These are phyloP conservation scores for Strigomonas galati DNA, from an alignment of 208 protist species.

Conservation along the genomic window DNA sequence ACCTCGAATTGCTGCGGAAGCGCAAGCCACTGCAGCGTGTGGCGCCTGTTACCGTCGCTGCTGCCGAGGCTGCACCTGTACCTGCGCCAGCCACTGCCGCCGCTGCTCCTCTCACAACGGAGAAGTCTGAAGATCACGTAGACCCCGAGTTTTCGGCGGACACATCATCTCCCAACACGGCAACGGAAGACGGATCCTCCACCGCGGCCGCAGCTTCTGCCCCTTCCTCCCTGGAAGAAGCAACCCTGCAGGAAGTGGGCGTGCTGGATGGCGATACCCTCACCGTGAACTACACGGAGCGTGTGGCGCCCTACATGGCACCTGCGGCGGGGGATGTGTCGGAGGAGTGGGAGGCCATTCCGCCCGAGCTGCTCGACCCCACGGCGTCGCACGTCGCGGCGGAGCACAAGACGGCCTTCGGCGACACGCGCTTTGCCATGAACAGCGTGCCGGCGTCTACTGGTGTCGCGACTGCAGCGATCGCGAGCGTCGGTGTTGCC, in stretches of 20 bases:
- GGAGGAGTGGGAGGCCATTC: constrained; percentile 64
- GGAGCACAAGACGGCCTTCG: constrained; percentile 4
- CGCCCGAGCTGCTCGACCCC: constrained; percentile 36
- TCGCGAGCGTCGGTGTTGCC: not conserved
- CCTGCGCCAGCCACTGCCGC: constrained; percentile 3
- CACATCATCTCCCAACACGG: not conserved
- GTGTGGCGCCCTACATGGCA: constrained; percentile 23
- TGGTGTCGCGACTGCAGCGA: not conserved
- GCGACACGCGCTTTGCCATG: not conserved
- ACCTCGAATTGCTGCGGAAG: constrained; percentile 46
- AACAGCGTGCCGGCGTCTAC: not conserved
- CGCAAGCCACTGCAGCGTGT: constrained; percentile 49
- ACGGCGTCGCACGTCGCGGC: constrained; percentile 6
- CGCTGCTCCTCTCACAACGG: not conserved
- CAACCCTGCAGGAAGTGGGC: constrained; percentile 66
- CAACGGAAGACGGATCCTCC: not conserved
- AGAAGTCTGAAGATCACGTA: not conserved
- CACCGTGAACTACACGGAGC: constrained; percentile 50
- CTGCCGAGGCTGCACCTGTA: not conserved
- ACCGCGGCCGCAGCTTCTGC: not conserved
- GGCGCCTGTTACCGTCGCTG: not conserved
- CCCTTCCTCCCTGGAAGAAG: constrained; percentile 21
- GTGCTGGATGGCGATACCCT: constrained; percentile 65
- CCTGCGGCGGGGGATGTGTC: constrained; percentile 19
- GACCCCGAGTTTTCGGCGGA: not conserved